These are phyloP conservation scores for Tephrocybe sp. DNA, from an alignment of 768 basidiomycete species.

Conservation along the genomic window DNA sequence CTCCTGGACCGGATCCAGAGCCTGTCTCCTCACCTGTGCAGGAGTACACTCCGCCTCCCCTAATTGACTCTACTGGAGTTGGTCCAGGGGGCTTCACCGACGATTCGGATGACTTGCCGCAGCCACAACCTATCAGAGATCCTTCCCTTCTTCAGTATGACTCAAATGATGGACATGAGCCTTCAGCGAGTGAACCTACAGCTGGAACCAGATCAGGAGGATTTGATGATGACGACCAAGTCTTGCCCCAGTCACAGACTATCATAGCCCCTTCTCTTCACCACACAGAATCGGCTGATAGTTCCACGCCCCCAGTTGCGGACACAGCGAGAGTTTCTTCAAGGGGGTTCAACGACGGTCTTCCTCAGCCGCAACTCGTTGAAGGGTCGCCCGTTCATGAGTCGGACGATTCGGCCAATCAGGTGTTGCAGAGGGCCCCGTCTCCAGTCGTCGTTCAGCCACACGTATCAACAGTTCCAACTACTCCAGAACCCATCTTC, in stretches of 20 bases:
- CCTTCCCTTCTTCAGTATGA: constrained; percentile 24
- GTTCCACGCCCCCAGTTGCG: neutral
- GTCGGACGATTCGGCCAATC: neutral
- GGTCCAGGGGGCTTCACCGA: constrained; percentile 55
- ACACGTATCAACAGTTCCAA: neutral
- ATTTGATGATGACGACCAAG: neutral
- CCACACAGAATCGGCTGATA: neutral
- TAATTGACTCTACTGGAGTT: constrained; percentile 36
- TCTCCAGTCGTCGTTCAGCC: neutral
- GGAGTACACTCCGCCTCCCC: constrained; percentile 38
- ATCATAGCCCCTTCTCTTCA: constrained; percentile 2
- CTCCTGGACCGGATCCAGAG: constrained; percentile 12
- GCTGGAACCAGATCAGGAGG: neutral
- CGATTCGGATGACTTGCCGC: constrained; percentile 46
- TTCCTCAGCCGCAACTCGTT: neutral
- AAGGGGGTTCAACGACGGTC: neutral
- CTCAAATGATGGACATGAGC: constrained; percentile 16
- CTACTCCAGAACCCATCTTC: too few relatives aligned
- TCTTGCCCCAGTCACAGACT: neutral
- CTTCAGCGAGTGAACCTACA: neutral
- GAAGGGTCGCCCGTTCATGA: neutral
- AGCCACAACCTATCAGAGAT: constrained; percentile 28
- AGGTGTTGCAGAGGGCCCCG: neutral
- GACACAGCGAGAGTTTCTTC: neutral
- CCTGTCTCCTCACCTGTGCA: constrained; percentile 13